Evolutionary conservation across 2,329 filamentous ascomycete species (phyloP).

Genomic region (Lecanoromycetidae sp.): DNA sequence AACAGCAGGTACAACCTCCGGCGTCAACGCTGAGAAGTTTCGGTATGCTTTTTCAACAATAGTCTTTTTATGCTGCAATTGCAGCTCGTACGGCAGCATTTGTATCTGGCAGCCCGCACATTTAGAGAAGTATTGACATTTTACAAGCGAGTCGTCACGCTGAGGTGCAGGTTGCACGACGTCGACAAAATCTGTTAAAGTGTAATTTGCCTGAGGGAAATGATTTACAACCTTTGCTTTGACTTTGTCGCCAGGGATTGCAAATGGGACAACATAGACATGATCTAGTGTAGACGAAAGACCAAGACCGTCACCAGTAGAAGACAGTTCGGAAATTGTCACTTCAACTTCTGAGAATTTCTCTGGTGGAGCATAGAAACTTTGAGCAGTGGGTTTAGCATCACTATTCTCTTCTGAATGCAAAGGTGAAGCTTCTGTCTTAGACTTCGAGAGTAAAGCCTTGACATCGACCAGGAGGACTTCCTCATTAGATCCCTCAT

Average conservation of each 20-base stretch:
- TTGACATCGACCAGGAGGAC: conserved; percentile 19
- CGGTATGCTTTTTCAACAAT: conserved; percentile 84
- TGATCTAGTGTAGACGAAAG: conserved; percentile 52
- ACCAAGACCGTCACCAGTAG: conserved; percentile 82
- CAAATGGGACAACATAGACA: conserved; percentile 81
- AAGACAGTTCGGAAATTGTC: conserved; percentile 70
- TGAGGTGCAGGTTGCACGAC: conserved; percentile 60
- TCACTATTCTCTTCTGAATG: not conserved
- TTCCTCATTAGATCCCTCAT: conserved; percentile 19
- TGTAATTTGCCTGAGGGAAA: conserved; percentile 52
- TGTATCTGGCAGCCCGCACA: conserved; percentile 96
- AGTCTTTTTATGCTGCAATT: conserved; percentile 69
- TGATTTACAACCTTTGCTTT: conserved; percentile 70
- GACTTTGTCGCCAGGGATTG: conserved; percentile 70
- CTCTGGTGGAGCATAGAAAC: conserved; percentile 41
- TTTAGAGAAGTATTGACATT: conserved; percentile 73
- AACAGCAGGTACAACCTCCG: conserved; percentile 62
- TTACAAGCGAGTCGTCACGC: conserved; percentile 64
- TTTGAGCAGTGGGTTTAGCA: not conserved
- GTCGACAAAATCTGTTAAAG: conserved; percentile 69
- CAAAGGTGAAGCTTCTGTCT: not conserved
- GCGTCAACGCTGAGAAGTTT: conserved; percentile 76
- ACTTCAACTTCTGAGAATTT: conserved; percentile 67
- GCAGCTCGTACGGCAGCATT: conserved; percentile 81
- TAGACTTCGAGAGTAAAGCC: not conserved